Percentiles rank a stretch among this genome's conserved stretches.
phyloP scores from a whole-genome alignment of 2,329 filamentous ascomycete species.

The Graphilbum sp. region DNA sequence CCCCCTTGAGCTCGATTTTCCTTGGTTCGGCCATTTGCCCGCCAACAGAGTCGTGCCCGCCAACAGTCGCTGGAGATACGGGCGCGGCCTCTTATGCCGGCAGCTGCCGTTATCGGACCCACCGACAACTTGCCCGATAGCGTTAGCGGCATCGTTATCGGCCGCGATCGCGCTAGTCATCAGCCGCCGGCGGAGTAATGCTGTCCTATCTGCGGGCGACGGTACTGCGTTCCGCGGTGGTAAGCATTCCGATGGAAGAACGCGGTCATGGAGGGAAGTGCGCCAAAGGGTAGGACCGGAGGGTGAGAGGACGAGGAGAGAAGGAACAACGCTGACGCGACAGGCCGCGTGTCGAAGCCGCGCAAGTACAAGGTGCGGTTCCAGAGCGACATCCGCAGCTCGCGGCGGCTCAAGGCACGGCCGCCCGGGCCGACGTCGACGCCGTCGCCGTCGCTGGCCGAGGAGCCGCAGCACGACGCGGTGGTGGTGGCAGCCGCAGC shows the following conservation, averaged over 20 bases:
- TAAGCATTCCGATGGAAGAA: neutral
- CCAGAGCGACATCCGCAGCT: neutral
- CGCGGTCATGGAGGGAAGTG: neutral
- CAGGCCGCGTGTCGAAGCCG: neutral
- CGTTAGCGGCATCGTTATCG: too few species aligned
- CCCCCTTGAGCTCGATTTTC: neutral
- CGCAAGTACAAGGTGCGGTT: conserved; percentile 1
- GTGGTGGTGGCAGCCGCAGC: too few species aligned
- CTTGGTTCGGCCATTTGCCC: neutral
- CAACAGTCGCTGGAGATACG: too few species aligned
- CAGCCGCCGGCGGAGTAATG: too few species aligned
- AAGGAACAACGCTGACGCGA: neutral
- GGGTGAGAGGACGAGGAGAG: neutral
- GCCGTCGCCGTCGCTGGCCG: neutral
- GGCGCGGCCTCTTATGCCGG: too few species aligned
- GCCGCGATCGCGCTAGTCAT: too few species aligned
- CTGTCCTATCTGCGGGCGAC: too few species aligned
- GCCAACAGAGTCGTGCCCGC: too few species aligned
- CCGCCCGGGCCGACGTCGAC: neutral
- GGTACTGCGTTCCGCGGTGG: too few species aligned
- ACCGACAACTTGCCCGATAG: too few species aligned
- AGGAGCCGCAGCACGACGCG: neutral
- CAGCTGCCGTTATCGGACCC: too few species aligned
- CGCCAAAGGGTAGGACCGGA: neutral
- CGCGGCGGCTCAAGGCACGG: neutral